Percentiles rank a stretch among this genome's conserved stretches.
These are phyloP conservation scores for Monosporascus sp. DNA, from an alignment of 2,329 filamentous ascomycete genomes.

Conservation along the genomic window DNA sequence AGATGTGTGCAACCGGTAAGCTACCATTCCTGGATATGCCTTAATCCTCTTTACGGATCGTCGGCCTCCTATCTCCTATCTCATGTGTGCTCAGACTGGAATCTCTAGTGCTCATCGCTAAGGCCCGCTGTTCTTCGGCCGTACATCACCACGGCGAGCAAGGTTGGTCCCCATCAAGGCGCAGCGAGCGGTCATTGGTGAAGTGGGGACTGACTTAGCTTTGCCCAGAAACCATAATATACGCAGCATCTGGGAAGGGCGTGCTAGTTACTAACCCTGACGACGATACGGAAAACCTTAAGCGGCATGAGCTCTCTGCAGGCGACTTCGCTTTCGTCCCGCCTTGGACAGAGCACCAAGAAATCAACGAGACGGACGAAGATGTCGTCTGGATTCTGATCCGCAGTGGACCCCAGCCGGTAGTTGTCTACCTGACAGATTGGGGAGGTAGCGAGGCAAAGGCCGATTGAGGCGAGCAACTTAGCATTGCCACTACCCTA, in stretches of 20 bases:
- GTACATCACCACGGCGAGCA: constrained; percentile 67
- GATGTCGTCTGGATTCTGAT: constrained; percentile 61
- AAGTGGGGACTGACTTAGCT: background rate
- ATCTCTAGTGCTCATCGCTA: constrained; percentile 53
- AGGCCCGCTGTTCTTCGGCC: constrained; percentile 54
- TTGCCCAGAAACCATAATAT: constrained; percentile 60
- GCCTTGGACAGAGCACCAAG: constrained; percentile 65
- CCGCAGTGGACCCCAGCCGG: constrained; percentile 53
- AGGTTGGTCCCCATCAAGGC: constrained; percentile 34
- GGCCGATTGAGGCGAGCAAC: constrained; percentile 15
- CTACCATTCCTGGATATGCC: background rate
- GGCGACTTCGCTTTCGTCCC: constrained; percentile 69
- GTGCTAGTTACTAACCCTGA: constrained; percentile 53
- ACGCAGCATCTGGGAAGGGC: constrained; percentile 56
- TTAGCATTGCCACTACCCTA: background rate
- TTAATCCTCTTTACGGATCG: background rate
- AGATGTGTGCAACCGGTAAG: constrained; percentile 62
- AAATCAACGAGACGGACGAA: constrained; percentile 57
- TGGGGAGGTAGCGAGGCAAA: constrained; percentile 50
- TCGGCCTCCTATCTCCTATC: background rate
- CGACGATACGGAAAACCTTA: constrained; percentile 39
- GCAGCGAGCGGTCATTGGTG: too few relatives aligned
- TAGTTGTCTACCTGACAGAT: constrained; percentile 56
- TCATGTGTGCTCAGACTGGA: constrained; percentile 14
- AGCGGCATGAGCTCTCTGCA: constrained; percentile 49